Conservation (phyloP, 441 rosid species). For the Omphalea diandra region DNA sequence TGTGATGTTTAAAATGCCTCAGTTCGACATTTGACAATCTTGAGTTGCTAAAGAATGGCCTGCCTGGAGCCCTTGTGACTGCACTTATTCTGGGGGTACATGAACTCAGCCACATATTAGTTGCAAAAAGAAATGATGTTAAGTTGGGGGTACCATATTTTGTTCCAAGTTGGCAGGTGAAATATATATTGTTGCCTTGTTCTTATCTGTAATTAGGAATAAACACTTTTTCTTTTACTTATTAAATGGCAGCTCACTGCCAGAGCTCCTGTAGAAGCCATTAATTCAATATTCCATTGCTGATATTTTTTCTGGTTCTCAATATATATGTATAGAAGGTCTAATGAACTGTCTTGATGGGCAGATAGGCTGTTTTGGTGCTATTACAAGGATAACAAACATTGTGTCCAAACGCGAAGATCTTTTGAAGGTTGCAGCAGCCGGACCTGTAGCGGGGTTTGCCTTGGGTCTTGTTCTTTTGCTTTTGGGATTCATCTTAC, state of each 20-base stretch:
- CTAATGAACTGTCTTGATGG: slow-evolving; percentile 50
- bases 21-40: slow-evolving; percentile 81
- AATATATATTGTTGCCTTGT: slow-evolving; percentile 17
- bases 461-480: slow-evolving; percentile 72
- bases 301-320: slow-evolving; percentile 8
- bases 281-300: neutral
- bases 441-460: slow-evolving; percentile 96
- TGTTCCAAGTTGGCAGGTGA: slow-evolving; percentile 99
- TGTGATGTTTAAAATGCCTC: slow-evolving; percentile 31
- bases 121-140: slow-evolving; percentile 58
- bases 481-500: slow-evolving; percentile 71
- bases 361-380: slow-evolving; percentile 99
- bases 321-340: slow-evolving; percentile 7
- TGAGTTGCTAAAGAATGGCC: slow-evolving; percentile 63
- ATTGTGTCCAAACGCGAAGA: slow-evolving; percentile 85
- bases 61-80: slow-evolving; percentile 87
- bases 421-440: slow-evolving; percentile 85
- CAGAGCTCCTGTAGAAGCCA: neutral
- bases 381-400: slow-evolving; percentile 77
- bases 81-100: slow-evolving; percentile 77
- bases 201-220: slow-evolving; percentile 2
- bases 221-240: neutral
- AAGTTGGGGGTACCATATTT: slow-evolving; percentile 90
- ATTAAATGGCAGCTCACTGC: neutral
- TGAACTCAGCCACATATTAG: slow-evolving; percentile 73